phyloP scores from a whole-genome alignment of 2,329 filamentous ascomycete species.

The Colletotrichum salicis region DNA sequence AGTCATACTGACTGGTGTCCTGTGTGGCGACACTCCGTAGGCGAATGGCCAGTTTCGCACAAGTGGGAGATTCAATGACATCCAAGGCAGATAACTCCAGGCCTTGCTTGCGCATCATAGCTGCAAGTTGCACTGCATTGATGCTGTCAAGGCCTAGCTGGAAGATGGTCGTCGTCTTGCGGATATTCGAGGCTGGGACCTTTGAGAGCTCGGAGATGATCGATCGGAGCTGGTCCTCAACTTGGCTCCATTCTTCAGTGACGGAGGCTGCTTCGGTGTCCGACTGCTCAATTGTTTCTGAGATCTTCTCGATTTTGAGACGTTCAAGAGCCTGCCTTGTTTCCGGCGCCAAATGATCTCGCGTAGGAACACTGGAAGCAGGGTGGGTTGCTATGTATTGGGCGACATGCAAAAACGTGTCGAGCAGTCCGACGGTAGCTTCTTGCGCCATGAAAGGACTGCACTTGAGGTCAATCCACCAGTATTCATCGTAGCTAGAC shows the following conservation, averaged over 20 bases:
- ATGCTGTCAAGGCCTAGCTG: conserved; percentile 93
- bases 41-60: conserved; percentile 48
- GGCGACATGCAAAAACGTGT: neutral
- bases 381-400: conserved; percentile 28
- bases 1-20: conserved; percentile 46
- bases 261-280: neutral
- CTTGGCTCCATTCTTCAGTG: conserved; percentile 29
- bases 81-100: conserved; percentile 73
- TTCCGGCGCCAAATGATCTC: conserved; percentile 38
- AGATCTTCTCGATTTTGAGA: conserved; percentile 28
- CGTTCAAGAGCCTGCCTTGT: conserved; percentile 36
- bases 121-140: conserved; percentile 82
- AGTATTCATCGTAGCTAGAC: too few species aligned
- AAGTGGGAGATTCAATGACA: conserved; percentile 73
- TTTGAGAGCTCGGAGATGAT: conserved; percentile 22
- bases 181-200: conserved; percentile 52
- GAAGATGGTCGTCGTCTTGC: conserved; percentile 77
- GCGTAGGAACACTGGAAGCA: conserved; percentile 34
- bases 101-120: conserved; percentile 69
- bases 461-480: neutral
- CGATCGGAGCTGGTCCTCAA: conserved; percentile 36
- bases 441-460: conserved; percentile 7
- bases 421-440: neutral
- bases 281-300: neutral
- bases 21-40: conserved; percentile 11